Base-by-base conservation (phyloP, 371 early-diverging fungal genomes). In the Mucor racemosus region DNA sequence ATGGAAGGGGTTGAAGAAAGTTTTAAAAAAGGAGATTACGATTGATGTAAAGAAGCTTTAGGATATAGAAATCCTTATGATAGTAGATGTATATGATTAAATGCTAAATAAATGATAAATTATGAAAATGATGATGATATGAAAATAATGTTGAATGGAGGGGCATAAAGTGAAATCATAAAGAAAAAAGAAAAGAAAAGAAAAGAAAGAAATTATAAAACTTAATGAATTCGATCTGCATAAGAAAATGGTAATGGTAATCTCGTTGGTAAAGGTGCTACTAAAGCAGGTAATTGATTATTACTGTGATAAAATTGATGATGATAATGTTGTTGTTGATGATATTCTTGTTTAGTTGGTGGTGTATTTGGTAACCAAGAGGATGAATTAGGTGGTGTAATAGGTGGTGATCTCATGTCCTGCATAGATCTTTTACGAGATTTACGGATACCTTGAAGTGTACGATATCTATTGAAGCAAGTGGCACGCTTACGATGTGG, bases 401-500 rank as follows among this genome's bases (percentile, higher is more conserved):
- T 63, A 41, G 71, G 67, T 48, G 71, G 64, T 26, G 73, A 73
- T 60, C 50, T 39, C 40, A 66, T 60, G 48, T 67, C 71, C 59
- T 64, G 68, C 38, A 63, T 50, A 38, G 65, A 72, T 44, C 67
- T 57, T 64, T 76, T 82, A 33, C 80, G 80, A 10, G 83, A 77
- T 69, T 80, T 82, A 53, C 83, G 83, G 41, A 80, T 76, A 11
- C 83, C 83, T 64, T 80, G 80, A 38, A 82, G 67, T 17, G 83
- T 82, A 26, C 80, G 67, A 63, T 82, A 82, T 54, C 83, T 71
- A 56, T 82, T 82, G 59, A 82, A 82, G 48, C 83, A 82, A 35
- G 83, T 82, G 17, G 83, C 83, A 54, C 83, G 78, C 62, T 82
- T 82, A 34, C 83, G 77, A 58, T 82, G 83, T 42, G 83, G 83